These are phyloP conservation scores for Monosporascus ibericus DNA, from an alignment of 2,329 filamentous ascomycete genomes.

Conservation along the genomic window DNA sequence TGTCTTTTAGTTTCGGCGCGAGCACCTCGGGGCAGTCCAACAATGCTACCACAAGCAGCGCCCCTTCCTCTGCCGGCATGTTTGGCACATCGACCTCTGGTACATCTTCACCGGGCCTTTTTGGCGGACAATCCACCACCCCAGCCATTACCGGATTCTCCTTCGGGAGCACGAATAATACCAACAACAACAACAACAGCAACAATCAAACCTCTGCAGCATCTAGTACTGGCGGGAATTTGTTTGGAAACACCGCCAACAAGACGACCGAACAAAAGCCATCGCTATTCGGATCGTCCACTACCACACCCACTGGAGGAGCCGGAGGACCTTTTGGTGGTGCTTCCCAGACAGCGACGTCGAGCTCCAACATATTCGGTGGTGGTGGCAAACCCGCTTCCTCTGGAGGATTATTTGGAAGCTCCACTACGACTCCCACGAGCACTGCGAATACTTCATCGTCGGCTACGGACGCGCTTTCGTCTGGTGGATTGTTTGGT, in stretches of 20 bases:
- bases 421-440: slow-evolving; percentile 18
- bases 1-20: slow-evolving; percentile 29
- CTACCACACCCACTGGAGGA: slow-evolving; percentile 19
- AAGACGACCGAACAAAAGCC: slow-evolving; percentile 25
- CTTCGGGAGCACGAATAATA: slow-evolving; percentile 27
- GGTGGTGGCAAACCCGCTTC: slow-evolving; percentile 19
- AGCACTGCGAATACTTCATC: slow-evolving; percentile 17
- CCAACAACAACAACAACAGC: slow-evolving; percentile 12
- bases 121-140: slow-evolving; percentile 9
- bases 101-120: slow-evolving; percentile 7
- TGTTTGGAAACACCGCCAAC: slow-evolving; percentile 29
- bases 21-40: slow-evolving; percentile 22
- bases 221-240: slow-evolving; percentile 12
- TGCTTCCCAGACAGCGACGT: slow-evolving; percentile 11
- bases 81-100: slow-evolving; percentile 31
- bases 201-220: slow-evolving; percentile 15
- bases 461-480: slow-evolving; percentile 13
- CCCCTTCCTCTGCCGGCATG: slow-evolving; percentile 32
- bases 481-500: slow-evolving; percentile 23
- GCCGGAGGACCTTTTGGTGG: slow-evolving; percentile 19
- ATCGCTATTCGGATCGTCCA: slow-evolving; percentile 24
- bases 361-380: slow-evolving; percentile 21
- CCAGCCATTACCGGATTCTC: slow-evolving; percentile 30
- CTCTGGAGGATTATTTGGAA: slow-evolving; percentile 27
- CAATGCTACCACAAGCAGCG: slow-evolving; percentile 32